Base-by-base conservation (phyloP, 1,139 yeast species). In the Pneumocystis wakefieldiae region DNA sequence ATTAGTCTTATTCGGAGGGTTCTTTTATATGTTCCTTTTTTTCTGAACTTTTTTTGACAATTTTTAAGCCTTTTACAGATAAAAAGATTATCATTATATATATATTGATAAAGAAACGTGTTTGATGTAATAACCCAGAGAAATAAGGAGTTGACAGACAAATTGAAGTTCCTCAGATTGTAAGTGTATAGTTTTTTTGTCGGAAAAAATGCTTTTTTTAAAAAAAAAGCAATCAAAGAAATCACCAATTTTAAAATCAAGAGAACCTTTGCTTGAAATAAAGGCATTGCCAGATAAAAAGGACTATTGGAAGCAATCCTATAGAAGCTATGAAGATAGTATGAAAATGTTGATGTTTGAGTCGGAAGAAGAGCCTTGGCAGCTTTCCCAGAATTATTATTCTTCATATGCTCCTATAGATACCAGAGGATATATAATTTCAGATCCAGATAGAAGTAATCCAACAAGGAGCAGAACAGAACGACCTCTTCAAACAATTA, bases 401-500 rank as follows among this genome's bases (percentile, higher is more conserved):
- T 48, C 55, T 2, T 24, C 66, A 19, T 60, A 48, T 55, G 39
- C 63, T n/a, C 48, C 66, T 14, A 64, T 62, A 48, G 98, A 92
- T 73, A 83, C 88, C 59, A 91, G 90, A 74, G 98, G 98, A 36
- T 81, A 82, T 67, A 81, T 83, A 6, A 91, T 92, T 69, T 65
- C 62, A 12, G 67, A 69, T 41, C 87, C 95, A 4, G 98, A 92
- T 73, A 79, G 85, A 70, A 87, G 95, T 36, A 92, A 92, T 73
- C 98, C 98, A 28, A 85, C 97, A 15, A 81, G 98, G 71, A 76
- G 87, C 19, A 81, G 97, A 73, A 90, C 90, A 74, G 98, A 92
- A 76, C 83, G 98, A 69, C 98, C 98, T 3, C 76, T 92, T 71
- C 98, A 94, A 74, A 92, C 98, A 1, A 90, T 92, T 70, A 79